Evolutionary conservation across 2,329 filamentous ascomycete species (phyloP).

Genomic region (Fusarium hainanense): DNA sequence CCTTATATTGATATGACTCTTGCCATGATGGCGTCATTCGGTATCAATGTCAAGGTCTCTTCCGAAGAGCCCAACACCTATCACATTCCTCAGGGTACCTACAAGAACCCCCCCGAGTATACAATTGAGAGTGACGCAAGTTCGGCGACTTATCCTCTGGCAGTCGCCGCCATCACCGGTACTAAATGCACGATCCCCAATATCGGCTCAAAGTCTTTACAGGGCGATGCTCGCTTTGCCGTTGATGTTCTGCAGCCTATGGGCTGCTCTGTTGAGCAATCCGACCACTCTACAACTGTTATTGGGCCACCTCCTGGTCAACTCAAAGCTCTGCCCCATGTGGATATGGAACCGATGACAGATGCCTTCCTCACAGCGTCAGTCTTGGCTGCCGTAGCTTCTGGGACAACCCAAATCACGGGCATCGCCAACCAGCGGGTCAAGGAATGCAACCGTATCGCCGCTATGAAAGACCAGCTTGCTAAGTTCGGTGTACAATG

Average conservation of each 20-base stretch:
- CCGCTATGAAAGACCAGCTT: conserved; percentile 93
- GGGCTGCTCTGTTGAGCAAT: conserved; percentile 92
- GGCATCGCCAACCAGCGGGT: conserved; percentile 98
- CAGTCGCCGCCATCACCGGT: conserved; percentile 93
- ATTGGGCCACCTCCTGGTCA: conserved; percentile 82
- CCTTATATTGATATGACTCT: conserved; percentile 99
- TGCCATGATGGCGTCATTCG: conserved; percentile 95
- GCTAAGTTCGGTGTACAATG: conserved; percentile 92
- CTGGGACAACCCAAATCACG: conserved; percentile 84
- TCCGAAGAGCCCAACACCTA: conserved; percentile 88
- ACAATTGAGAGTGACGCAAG: conserved; percentile 96
- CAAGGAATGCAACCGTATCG: conserved; percentile 97
- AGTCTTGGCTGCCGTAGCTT: conserved; percentile 89
- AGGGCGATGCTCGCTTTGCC: conserved; percentile 95
- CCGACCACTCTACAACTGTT: conserved; percentile 87
- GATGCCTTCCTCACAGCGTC: conserved; percentile 97
- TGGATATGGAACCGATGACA: conserved; percentile 99
- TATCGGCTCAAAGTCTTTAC: conserved; percentile 90
- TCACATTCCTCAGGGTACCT: conserved; percentile 86
- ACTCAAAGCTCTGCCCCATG: conserved; percentile 79
- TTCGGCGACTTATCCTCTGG: conserved; percentile 94
- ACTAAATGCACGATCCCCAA: conserved; percentile 97
- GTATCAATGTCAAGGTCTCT: conserved; percentile 82
- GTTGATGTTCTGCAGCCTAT: conserved; percentile 90
- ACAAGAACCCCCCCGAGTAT: conserved; percentile 87